Evolutionary conservation across 495 filamentous ascomycete species (phyloP), one percentile per base, ranked within the genome.

Genomic region (Podospora didyma): DNA sequence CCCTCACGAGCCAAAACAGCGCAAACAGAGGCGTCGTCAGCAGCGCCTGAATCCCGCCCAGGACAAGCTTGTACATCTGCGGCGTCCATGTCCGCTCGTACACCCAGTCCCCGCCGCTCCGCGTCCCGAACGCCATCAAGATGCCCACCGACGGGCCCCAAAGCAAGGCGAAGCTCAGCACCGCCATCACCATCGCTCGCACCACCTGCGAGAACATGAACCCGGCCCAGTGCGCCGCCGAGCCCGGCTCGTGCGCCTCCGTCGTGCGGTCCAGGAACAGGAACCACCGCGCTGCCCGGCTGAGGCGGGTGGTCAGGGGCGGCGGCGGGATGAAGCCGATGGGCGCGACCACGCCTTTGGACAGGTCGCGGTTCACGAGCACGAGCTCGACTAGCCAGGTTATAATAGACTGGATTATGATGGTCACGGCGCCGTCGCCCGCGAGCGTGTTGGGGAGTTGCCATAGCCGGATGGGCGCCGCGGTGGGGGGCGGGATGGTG

Each of bases 401-500:
- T 37, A 72, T 56, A 42, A 69, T 48, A 51, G 49, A 58, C 41
- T 73, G 69, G 20, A 73, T 5, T 47, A 73, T 48, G 19, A 69
- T 69, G 16, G 69, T 72, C 37, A 73, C 65, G 16, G 61, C 73
- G 2, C 70, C 66, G 53, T 79, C 76, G 26, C 67, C 71, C n/a
- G 74, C 69, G 14, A 79, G 66, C 0, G 74, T 75, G 49, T 72
- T 73, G 51, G 69, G 67, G 53, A 77, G 75, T 46, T 70, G 56
- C 46, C 65, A 76, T 34, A 76, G 53, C 11, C 70, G 69, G 37
- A 77, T 73, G 57, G 61, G 48, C 54, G 39, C 28, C 26, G 46
- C 21, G 2, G 51, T 59, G 51, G 66, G 6, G 5, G 59, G 26
- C 28, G 62, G 65, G 17, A 54, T 50, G 41, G 67, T 53, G 62